Conservation (phyloP, 176 grass and related monocot genomes). For the Ampelocalamus luodianensis region DNA sequence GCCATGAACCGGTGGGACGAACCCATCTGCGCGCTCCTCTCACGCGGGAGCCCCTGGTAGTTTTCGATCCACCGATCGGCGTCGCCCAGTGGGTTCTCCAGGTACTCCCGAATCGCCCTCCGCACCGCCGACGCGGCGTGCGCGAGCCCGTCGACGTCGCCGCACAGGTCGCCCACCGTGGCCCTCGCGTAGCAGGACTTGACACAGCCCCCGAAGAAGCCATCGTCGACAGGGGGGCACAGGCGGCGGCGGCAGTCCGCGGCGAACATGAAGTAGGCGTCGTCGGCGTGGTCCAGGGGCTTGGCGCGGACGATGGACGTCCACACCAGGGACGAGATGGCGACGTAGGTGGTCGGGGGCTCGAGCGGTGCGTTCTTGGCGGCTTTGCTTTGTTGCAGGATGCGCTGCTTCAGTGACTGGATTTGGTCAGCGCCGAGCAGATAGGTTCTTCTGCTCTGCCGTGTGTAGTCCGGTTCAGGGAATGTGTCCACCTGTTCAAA, state of each 20-base stretch:
- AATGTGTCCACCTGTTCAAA: neutral
- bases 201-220: conserved; percentile 63
- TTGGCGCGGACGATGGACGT: conserved; percentile 39
- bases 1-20: conserved; percentile 52
- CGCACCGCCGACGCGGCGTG: conserved; percentile 18
- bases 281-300: neutral
- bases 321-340: conserved; percentile 46
- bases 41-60: neutral
- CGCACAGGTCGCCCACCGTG: neutral
- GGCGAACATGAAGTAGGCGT: conserved; percentile 28
- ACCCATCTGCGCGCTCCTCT: neutral
- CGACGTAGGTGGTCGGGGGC: neutral
- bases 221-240: conserved; percentile 22
- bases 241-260: conserved; percentile 48
- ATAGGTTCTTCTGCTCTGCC: conserved; percentile 33
- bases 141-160: neutral
- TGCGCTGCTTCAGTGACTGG: conserved; percentile 35
- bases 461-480: neutral
- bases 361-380: neutral
- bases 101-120: conserved; percentile 11
- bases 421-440: conserved; percentile 27
- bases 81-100: conserved; percentile 25
- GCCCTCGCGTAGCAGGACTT: neutral
- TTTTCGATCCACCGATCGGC: neutral
- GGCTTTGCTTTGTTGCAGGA: neutral